Evolutionary conservation across 805 yeast genomes (phyloP).

Genomic region (Saturnispora sekii): DNA sequence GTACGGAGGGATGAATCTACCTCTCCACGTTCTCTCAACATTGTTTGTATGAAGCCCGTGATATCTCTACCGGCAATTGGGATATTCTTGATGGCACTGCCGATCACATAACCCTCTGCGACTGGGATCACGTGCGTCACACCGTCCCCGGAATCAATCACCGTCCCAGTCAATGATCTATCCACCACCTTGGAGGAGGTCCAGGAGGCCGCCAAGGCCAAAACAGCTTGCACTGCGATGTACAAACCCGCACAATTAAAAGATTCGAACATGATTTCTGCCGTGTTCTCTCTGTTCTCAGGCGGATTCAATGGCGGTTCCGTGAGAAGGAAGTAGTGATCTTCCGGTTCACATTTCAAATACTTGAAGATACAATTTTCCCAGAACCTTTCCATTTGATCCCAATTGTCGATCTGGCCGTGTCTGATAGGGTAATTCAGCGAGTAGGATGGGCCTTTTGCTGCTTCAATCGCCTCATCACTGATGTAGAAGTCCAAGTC

Average conservation of each 20-base stretch:
- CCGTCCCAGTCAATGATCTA: constrained; percentile 95
- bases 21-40: constrained; percentile 96
- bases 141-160: constrained; percentile 97
- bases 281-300: constrained; percentile 96
- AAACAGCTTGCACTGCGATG: constrained; percentile 97
- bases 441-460: constrained; percentile 85
- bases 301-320: constrained; percentile 99
- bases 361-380: constrained; percentile 94
- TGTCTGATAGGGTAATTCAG: constrained; percentile 90
- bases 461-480: constrained; percentile 85
- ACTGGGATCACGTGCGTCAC: constrained; percentile 99
- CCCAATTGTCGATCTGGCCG: constrained; percentile 99
- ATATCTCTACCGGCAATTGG: constrained; percentile 99
- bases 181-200: constrained; percentile 92
- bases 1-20: constrained; percentile 87
- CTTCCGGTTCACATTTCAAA: constrained; percentile 96
- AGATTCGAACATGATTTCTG: constrained; percentile 97
- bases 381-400: constrained; percentile 99
- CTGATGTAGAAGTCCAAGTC: constrained; percentile 93
- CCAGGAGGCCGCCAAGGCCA: constrained; percentile 99
- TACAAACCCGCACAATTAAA: constrained; percentile 98
- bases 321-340: constrained; percentile 88
- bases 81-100: constrained; percentile 91
- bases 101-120: constrained; percentile 98
- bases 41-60: constrained; percentile 83